Evolutionary conservation across 495 filamentous ascomycete species (phyloP).

Genomic region (Immersiella caudata): DNA sequence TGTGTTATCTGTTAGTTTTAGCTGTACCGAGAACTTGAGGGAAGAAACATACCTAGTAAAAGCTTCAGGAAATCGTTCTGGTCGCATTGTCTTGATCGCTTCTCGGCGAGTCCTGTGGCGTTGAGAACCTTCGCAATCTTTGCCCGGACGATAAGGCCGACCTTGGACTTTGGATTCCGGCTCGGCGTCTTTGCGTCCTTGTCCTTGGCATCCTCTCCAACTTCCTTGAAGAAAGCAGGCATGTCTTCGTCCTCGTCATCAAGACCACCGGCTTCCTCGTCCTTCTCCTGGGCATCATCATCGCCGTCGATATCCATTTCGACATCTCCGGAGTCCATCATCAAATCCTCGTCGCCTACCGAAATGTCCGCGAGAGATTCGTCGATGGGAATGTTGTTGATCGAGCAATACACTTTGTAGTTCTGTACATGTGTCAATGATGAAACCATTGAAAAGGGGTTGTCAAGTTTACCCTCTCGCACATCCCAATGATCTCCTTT

Average conservation of each 20-base stretch:
- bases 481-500: constrained; percentile 74
- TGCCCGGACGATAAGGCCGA: constrained; percentile 73
- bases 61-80: constrained; percentile 82
- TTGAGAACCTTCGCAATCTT: constrained; percentile 83
- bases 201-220: constrained; percentile 52
- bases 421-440: constrained; percentile 49
- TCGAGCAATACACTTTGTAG: constrained; percentile 85
- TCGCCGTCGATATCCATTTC: constrained; percentile 60
- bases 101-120: constrained; percentile 74
- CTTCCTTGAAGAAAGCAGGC: constrained; percentile 78
- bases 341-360: constrained; percentile 45
- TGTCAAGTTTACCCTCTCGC: constrained; percentile 55
- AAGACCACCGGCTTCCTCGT: constrained; percentile 45
- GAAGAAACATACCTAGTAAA: constrained; percentile 34
- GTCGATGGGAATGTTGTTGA: constrained; percentile 76
- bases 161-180: constrained; percentile 67
- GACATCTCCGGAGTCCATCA: constrained; percentile 47
- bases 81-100: constrained; percentile 80
- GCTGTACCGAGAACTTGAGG: neutral
- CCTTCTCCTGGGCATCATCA: constrained; percentile 52
- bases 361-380: constrained; percentile 59
- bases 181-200: constrained; percentile 46
- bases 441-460: neutral
- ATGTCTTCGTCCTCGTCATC: constrained; percentile 54
- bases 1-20: constrained; percentile 26